These are phyloP conservation scores for Puccinia triticina DNA, from an alignment of 1,284 basidiomycete species.

Conservation along the genomic window DNA sequence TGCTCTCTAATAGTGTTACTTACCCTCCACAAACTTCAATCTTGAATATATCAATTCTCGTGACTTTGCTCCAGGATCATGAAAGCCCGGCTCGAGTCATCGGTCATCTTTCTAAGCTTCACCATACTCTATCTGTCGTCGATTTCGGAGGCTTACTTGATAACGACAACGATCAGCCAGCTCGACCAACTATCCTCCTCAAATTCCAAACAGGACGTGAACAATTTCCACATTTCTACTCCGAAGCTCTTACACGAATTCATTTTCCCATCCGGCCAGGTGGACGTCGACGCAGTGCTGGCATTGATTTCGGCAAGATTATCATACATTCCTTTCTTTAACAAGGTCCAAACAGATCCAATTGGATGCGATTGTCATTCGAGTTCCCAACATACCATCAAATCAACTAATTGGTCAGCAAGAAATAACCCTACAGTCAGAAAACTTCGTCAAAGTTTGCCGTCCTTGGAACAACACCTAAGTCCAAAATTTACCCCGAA, in stretches of 20 bases:
- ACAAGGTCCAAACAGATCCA: neutral
- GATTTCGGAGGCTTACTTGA: neutral
- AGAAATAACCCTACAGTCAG: neutral
- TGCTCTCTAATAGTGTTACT: neutral
- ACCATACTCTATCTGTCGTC: neutral
- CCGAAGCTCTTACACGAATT: neutral
- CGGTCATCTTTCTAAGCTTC: neutral
- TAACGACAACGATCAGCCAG: neutral
- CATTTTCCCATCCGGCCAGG: neutral
- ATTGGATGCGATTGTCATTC: neutral
- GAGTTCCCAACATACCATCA: neutral
- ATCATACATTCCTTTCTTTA: neutral
- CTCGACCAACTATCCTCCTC: neutral
- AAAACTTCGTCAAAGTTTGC: neutral
- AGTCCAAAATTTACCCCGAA: neutral
- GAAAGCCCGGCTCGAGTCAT: neutral
- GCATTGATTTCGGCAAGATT: conserved; percentile 17
- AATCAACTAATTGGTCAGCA: neutral
- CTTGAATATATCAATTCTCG: no score
- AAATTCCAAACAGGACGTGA: neutral
- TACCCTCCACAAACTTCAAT: neutral
- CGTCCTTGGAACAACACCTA: neutral
- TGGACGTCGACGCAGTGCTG: neutral
- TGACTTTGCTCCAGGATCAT: conserved; percentile 5
- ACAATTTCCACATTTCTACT: neutral